Percentiles rank a stretch among this genome's conserved stretches.
Evolutionary conservation across 371 early-diverging fungal genomes (phyloP).

Genomic region (Lichtheimia hyalospora): DNA sequence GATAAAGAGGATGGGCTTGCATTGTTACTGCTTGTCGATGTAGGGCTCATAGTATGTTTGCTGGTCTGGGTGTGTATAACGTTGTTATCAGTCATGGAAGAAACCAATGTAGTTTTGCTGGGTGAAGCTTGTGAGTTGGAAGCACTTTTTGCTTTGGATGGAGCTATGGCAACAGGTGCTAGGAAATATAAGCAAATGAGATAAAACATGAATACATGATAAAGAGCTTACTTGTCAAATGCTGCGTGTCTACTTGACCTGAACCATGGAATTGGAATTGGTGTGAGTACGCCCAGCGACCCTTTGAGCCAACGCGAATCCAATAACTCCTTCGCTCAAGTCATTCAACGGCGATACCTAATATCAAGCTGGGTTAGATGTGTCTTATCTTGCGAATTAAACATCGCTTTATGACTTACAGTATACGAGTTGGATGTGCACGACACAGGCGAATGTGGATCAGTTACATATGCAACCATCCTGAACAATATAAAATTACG

Average conservation of each 20-base stretch:
- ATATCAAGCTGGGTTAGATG: background rate
- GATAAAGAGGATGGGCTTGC: no score
- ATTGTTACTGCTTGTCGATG: no score
- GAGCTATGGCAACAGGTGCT: no score
- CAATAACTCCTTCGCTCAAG: conserved; percentile 9
- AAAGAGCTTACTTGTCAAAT: background rate
- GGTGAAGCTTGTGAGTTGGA: no score
- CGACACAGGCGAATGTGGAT: conserved; percentile 1
- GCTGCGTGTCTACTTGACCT: conserved; percentile 6
- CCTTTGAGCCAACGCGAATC: conserved; percentile 22
- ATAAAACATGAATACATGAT: no score
- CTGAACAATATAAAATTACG: background rate
- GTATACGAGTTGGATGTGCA: background rate
- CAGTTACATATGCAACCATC: background rate
- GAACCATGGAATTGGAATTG: conserved; percentile 23
- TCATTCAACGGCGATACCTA: conserved; percentile 10
- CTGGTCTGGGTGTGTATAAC: no score
- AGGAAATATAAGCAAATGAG: no score
- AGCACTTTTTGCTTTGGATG: no score
- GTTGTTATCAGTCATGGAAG: no score
- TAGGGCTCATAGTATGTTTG: no score
- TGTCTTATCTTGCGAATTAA: background rate
- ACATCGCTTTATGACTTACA: background rate
- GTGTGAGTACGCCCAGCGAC: conserved; percentile 18
- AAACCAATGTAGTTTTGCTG: no score